Evolutionary conservation across 805 yeast species (phyloP), one percentile per base, ranked within the genome.

Genomic region (Suhomyces sp.): DNA sequence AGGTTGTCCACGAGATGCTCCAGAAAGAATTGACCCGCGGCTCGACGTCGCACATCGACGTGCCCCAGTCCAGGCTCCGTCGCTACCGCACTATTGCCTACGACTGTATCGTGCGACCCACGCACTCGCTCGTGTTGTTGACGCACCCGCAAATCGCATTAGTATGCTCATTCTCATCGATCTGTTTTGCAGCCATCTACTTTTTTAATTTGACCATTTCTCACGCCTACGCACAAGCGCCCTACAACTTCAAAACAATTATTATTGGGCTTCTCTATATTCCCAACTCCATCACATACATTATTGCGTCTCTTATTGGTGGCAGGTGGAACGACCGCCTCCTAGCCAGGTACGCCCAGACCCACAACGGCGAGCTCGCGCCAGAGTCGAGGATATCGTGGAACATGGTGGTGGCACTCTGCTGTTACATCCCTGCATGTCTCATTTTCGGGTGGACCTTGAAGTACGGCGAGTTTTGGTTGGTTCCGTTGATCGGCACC

Each of bases 401-500:
- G 74, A 89, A 89, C 63, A 79, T 89, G 20, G 80, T 84, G 20
- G 60, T 79, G 12, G 93, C 96, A 0, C 85, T 87, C 4, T 63
- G 78, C 0, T 58, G 84, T 2, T 81, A 80, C 51, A 90, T 92
- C 0, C 75, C 82, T 0, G 79, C 94, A 0, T 72, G 89, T 52
- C 64, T 90, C 22, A 82, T 89, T 15, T 86, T 85, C 56, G 97
- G 97, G 1, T 89, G 97, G 97, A 80, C 91, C 49, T 75, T 89
- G 19, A 80, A 86, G 49, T 78, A 76, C 54, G 77, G 83, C 15
- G 75, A 79, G 41, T 83, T 81, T 54, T 90, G 96, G 96, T 84
- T 85, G 1, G 76, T 84, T 3, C 96, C 96, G 0, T 73, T 89
- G 58, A 75, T 89, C 9, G 96, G 96, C 0, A 86, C 94, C 4